Percentiles rank a stretch among this genome's conserved stretches.
These are phyloP conservation scores for Tephrocybe sp. DNA, from an alignment of 768 basidiomycete genomes.

Conservation along the genomic window DNA sequence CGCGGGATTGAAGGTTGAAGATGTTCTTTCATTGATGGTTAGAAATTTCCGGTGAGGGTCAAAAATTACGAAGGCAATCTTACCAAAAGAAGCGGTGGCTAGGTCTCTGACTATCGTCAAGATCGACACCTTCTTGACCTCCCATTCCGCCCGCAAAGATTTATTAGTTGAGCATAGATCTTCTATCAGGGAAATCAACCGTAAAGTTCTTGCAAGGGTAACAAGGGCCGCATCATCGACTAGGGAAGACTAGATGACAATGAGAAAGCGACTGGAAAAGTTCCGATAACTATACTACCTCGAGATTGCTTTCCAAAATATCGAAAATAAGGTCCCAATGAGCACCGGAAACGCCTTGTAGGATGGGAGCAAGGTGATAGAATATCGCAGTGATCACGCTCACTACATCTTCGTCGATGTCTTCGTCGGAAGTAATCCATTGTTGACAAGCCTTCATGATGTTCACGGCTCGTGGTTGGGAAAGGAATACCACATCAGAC, in stretches of 20 bases:
- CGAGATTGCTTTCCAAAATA: slow-evolving; percentile 81
- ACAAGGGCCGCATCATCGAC: slow-evolving; percentile 57
- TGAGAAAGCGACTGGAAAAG: neutral
- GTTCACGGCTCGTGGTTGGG: slow-evolving; percentile 82
- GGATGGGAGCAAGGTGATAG: slow-evolving; percentile 73
- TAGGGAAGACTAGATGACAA: slow-evolving; percentile 44
- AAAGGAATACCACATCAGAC: slow-evolving; percentile 79
- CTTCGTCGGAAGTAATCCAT: slow-evolving; percentile 71
- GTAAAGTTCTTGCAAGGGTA: slow-evolving; percentile 66
- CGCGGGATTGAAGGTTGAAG: slow-evolving; percentile 50
- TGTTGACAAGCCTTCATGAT: slow-evolving; percentile 78
- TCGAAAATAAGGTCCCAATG: slow-evolving; percentile 97
- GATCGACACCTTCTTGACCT: slow-evolving; percentile 48
- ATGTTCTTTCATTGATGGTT: slow-evolving; percentile 21
- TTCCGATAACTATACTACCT: slow-evolving; percentile 47
- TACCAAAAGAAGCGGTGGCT: slow-evolving; percentile 53
- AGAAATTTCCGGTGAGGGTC: neutral
- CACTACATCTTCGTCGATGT: slow-evolving; percentile 76
- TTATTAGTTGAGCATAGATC: slow-evolving; percentile 76
- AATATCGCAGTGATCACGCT: slow-evolving; percentile 74
- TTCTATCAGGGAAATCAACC: slow-evolving; percentile 62
- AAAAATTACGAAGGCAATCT: neutral
- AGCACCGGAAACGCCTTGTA: slow-evolving; percentile 80
- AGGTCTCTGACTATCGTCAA: slow-evolving; percentile 62
- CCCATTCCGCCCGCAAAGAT: slow-evolving; percentile 66